Conservation (phyloP, 2,329 filamentous ascomycete species). For the Talaromyces sp. region DNA sequence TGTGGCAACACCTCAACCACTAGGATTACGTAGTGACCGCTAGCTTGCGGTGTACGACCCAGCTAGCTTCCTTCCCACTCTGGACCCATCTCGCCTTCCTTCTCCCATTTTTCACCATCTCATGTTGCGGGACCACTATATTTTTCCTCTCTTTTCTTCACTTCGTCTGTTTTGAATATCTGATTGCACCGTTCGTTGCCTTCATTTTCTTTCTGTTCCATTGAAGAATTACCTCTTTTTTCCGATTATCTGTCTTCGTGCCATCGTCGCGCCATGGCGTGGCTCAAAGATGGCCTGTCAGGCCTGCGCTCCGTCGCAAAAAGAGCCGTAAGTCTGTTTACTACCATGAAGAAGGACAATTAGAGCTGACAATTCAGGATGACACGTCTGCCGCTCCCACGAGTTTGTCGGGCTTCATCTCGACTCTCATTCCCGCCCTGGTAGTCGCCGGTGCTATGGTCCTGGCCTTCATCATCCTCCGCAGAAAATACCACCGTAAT, state of each 20-base stretch:
- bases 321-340: slow-evolving; percentile 4
- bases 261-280: slow-evolving; percentile 11
- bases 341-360: background rate
- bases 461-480: slow-evolving; percentile 50
- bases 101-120: background rate
- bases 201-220: background rate
- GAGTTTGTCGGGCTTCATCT: slow-evolving; percentile 46
- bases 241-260: background rate
- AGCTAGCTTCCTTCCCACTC: background rate
- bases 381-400: slow-evolving; percentile 25
- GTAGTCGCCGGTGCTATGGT: slow-evolving; percentile 45
- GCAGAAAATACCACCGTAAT: slow-evolving; percentile 46
- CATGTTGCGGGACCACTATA: background rate
- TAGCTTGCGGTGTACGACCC: background rate
- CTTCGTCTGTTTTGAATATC: background rate
- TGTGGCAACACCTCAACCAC: background rate
- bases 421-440: slow-evolving; percentile 48
- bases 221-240: background rate
- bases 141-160: background rate
- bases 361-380: background rate
- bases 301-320: slow-evolving; percentile 9
- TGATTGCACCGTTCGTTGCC: too few relatives aligned
- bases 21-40: background rate
- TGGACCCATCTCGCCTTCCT: background rate
- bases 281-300: slow-evolving; percentile 12